Evolutionary conservation across 129 eudicot genomes (phyloP).

Genomic region (Escallonia rubra): DNA sequence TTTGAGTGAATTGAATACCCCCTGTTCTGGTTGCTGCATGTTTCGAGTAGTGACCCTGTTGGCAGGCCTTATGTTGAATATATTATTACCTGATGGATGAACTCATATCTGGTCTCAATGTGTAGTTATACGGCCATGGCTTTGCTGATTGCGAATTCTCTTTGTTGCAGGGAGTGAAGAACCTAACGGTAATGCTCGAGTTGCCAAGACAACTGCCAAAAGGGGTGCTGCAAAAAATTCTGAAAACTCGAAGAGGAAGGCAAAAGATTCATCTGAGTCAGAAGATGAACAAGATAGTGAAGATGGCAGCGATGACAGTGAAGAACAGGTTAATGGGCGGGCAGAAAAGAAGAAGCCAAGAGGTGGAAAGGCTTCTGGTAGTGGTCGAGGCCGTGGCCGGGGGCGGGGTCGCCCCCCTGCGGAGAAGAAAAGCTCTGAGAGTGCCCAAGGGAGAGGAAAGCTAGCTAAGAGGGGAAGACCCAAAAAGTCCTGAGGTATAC

Average conservation of each 20-base stretch:
- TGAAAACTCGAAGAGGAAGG: conserved; percentile 53
- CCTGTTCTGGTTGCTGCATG: no score
- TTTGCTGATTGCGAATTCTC: not conserved
- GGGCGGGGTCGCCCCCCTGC: conserved; percentile 54
- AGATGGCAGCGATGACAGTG: conserved; percentile 31
- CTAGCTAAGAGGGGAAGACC: conserved; percentile 67
- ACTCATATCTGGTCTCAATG: no score
- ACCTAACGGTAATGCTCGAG: conserved; percentile 21
- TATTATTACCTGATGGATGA: no score
- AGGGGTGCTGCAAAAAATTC: conserved; percentile 39
- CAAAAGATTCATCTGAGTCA: conserved; percentile 54
- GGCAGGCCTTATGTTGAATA: no score
- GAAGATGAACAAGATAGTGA: conserved; percentile 45
- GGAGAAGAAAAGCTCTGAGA: conserved; percentile 11
- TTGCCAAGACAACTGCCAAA: conserved; percentile 36
- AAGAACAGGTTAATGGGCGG: conserved; percentile 21
- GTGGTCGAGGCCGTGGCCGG: conserved; percentile 51
- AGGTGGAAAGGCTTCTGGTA: conserved; percentile 57
- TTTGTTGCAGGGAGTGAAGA: conserved; percentile 39
- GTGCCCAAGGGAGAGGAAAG: conserved; percentile 22
- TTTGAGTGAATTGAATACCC: no score
- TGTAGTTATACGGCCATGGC: no score
- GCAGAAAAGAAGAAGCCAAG: conserved; percentile 1
- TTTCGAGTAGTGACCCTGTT: no score
- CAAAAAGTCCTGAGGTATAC: conserved; percentile 40